Base-by-base conservation (phyloP, 768 basidiomycete species). In the Hericium rajendrae region DNA sequence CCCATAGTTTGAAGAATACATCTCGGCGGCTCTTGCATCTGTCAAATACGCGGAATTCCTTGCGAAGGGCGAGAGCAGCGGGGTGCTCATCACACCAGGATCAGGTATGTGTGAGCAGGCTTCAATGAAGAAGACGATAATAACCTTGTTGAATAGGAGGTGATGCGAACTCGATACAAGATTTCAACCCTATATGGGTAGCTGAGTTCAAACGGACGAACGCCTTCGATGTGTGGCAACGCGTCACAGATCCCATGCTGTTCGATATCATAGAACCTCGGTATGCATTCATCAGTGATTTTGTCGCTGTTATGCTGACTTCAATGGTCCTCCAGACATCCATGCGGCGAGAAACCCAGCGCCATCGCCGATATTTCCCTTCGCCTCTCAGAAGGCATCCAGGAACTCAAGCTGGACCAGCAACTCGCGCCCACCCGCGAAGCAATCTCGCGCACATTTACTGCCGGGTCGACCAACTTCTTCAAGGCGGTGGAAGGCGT, bases 201-300 rank as follows among this genome's bases (percentile, higher is more conserved):
- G 73, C 83, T 1, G 91, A 92, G 64, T 97, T 98, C 72, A 88
- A 83, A 70, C 79, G 78, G 62, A 94, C 95, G 26, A 83, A 86
- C 62, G 93, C 94, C 0, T 94, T 84, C 68, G 83, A 88, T 55
- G 82, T 91, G 3, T 99, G 97, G 97, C 84, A 97, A 52, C 75
- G 81, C 48, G 81, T 84, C 41, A 98, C 97, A 1, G 97, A 99
- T 70, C 88, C 92, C 1, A 75, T 92, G 60, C 72, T 98, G 11
- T 99, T 99, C 67, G 97, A 99, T 67, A 90, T 98, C 51, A 81
- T 95, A 55, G 97, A 99, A 69, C 90, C 95, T 38, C 78, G 90
- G 92, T 93, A 59, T 26, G 74, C 12, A 9, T 67, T 15, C n/a
- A 43, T 48, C 37, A 11, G 49, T 24, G 15, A 46, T 32, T 53